Conservation (phyloP, 768 basidiomycete species). For the Serendipita indica region DNA sequence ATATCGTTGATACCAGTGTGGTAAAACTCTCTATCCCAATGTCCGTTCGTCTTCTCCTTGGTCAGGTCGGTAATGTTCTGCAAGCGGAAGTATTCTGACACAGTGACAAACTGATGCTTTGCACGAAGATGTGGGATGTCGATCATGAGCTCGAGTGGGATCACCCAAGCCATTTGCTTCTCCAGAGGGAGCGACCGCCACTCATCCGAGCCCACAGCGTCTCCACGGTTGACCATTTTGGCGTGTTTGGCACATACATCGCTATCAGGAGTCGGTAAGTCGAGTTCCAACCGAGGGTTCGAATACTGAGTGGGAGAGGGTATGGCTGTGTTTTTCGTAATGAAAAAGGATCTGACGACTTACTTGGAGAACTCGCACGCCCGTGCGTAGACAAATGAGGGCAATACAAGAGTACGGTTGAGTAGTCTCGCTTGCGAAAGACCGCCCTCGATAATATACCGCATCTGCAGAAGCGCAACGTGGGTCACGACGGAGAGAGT, state of each 20-base stretch:
- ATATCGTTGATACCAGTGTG: constrained; percentile 22
- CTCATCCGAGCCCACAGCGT: constrained; percentile 29
- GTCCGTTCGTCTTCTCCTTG: constrained; percentile 26
- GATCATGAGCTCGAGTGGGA: constrained; percentile 25
- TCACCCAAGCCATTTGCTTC: constrained; percentile 20
- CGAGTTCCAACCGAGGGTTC: no score
- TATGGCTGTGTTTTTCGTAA: no score
- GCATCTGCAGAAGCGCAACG: constrained; percentile 11
- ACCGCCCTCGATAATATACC: constrained; percentile 14
- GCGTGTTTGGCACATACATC: constrained; percentile 28
- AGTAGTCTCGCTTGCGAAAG: constrained; percentile 11
- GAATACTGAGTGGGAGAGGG: no score
- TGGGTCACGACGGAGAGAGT: not conserved
- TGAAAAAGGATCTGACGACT: not conserved
- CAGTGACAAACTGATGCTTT: constrained; percentile 27
- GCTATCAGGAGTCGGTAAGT: constrained; percentile 15
- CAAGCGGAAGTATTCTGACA: constrained; percentile 30
- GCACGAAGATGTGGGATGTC: constrained; percentile 29
- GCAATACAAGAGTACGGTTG: constrained; percentile 14
- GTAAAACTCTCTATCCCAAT: constrained; percentile 26
- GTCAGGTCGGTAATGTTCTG: constrained; percentile 23
- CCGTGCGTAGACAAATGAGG: constrained; percentile 13
- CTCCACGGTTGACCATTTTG: constrained; percentile 32
- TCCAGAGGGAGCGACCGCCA: constrained; percentile 27
- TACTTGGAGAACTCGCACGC: constrained; percentile 12